A percentile compares a stretch with the other conserved stretches of the same genome.
These are phyloP conservation scores for Saccharomycopsis synnaedendra DNA, from an alignment of 805 yeast genomes.

Conservation along the genomic window DNA sequence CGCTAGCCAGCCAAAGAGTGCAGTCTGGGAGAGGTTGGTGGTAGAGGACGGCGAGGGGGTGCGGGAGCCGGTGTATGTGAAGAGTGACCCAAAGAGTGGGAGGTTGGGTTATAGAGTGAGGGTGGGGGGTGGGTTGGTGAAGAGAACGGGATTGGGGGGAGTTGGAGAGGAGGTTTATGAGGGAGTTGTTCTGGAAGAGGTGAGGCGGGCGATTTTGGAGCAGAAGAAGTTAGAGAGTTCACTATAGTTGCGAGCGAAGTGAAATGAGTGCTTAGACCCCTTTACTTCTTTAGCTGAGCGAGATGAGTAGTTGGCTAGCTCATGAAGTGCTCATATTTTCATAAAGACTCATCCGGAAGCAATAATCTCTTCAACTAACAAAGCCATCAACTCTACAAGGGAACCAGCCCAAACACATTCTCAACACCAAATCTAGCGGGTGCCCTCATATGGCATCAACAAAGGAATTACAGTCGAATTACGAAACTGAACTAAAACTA, in stretches of 20 bases:
- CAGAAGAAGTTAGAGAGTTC: conserved; percentile 42
- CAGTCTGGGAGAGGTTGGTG: conserved; percentile 20
- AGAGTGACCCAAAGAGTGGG: conserved; percentile 20
- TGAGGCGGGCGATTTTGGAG: conserved; percentile 44
- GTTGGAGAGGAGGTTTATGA: conserved; percentile 51
- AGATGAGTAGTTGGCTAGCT: neutral
- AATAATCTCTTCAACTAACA: neutral
- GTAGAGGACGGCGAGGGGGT: conserved; percentile 11
- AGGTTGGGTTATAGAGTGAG: conserved; percentile 37
- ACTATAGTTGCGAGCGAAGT: neutral
- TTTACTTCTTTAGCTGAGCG: too few species aligned
- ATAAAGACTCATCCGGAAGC: too few species aligned
- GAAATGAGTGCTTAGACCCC: neutral
- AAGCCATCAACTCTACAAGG: too few species aligned
- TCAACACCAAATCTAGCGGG: too few species aligned
- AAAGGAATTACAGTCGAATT: too few species aligned
- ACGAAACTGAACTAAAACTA: too few species aligned
- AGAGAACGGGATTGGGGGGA: conserved; percentile 52
- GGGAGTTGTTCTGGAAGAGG: conserved; percentile 44
- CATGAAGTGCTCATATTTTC: neutral
- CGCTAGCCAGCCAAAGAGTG: conserved; percentile 58
- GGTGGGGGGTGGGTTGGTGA: conserved; percentile 33
- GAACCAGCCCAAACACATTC: too few species aligned
- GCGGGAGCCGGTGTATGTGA: conserved; percentile 5
- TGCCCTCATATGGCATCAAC: too few species aligned